Evolutionary conservation across 139 green algal species (phyloP).

Genomic region (Pleodorina starrii): DNA sequence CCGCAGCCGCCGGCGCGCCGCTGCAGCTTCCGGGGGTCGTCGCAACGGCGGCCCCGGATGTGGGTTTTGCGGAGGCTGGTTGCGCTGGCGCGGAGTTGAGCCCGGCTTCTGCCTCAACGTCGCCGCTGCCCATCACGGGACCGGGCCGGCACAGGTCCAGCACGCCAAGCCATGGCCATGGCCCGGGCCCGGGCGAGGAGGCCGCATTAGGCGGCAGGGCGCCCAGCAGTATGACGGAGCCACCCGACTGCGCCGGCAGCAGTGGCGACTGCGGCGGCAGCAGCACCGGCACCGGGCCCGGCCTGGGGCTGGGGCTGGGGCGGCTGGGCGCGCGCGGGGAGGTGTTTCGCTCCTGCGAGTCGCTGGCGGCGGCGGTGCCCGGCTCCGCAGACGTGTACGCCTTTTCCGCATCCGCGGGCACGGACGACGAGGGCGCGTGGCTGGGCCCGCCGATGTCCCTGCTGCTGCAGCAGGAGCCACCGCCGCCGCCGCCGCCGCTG

Average conservation of each 20-base stretch:
- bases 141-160: not conserved
- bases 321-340: not conserved
- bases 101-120: not conserved
- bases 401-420: not conserved
- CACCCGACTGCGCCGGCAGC: not conserved
- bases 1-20: not conserved
- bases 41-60: not conserved
- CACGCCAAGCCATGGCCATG: no score
- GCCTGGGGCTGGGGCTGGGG: not conserved
- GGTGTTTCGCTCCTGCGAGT: constrained; percentile 28
- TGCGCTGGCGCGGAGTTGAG: not conserved
- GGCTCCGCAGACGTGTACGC: not conserved
- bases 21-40: constrained; percentile 23
- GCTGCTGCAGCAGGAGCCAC: no score
- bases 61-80: not conserved
- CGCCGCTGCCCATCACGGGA: not conserved
- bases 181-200: not conserved
- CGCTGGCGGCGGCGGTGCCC: not conserved
- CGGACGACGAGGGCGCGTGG: not conserved
- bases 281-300: not conserved
- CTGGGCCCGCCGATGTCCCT: not conserved
- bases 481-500: no score
- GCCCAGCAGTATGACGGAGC: no score
- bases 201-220: no score
- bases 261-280: not conserved